Conservation (phyloP, 805 yeast species). For the Komagataella kurtzmanii region DNA sequence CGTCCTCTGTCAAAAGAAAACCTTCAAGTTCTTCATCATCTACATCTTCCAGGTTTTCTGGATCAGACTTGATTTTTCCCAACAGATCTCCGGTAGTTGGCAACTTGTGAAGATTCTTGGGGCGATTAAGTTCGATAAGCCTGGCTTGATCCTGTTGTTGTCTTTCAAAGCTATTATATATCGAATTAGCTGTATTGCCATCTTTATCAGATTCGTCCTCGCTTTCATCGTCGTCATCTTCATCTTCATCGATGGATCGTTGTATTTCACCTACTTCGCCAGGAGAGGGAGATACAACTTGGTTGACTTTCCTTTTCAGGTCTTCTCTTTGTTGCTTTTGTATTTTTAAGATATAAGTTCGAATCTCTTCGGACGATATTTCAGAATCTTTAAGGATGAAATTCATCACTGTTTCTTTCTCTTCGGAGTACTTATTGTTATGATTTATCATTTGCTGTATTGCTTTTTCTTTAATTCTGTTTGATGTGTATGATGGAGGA, state of each 20-base stretch:
- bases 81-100: conserved; percentile 49
- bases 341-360: conserved; percentile 17
- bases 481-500: conserved; percentile 75
- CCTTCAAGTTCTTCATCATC: conserved; percentile 71
- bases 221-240: conserved; percentile 11
- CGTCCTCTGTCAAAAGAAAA: conserved; percentile 53
- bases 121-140: conserved; percentile 31
- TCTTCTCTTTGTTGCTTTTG: conserved; percentile 14
- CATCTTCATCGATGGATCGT: conserved; percentile 4
- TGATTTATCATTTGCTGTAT: conserved; percentile 10
- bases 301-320: conserved; percentile 8
- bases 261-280: background rate
- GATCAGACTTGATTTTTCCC: conserved; percentile 40
- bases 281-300: conserved; percentile 1
- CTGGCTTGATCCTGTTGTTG: conserved; percentile 4
- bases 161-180: conserved; percentile 4
- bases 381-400: conserved; percentile 30
- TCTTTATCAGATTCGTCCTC: conserved; percentile 14
- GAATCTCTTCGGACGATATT: conserved; percentile 30
- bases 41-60: conserved; percentile 55
- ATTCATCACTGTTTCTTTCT: conserved; percentile 24
- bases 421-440: conserved; percentile 18
- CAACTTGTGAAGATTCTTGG: conserved; percentile 38
- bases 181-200: conserved; percentile 7
- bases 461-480: conserved; percentile 34